These are phyloP conservation scores for Grifola frondosa DNA, from an alignment of 1,284 basidiomycete species.

Conservation along the genomic window DNA sequence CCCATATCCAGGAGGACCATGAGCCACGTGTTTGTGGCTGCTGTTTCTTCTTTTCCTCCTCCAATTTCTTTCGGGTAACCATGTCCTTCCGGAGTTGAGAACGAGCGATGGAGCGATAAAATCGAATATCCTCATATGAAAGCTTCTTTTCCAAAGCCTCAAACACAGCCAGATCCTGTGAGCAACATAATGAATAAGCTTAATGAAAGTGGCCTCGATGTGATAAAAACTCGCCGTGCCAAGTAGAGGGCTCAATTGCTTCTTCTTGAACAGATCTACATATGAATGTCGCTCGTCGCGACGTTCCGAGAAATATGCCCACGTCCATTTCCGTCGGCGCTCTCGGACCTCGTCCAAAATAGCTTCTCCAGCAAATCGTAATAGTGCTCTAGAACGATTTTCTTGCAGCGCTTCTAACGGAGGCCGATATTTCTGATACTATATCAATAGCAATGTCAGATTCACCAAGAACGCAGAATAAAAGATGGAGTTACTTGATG, in stretches of 20 bases:
- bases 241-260: constrained; percentile 54
- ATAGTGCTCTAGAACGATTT: constrained; percentile 72
- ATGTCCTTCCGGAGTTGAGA: constrained; percentile 88
- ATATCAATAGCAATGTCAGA: constrained; percentile 8
- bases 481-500: constrained; percentile 62
- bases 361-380: constrained; percentile 82
- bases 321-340: constrained; percentile 84
- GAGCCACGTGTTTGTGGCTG: constrained; percentile 48
- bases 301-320: constrained; percentile 88
- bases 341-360: constrained; percentile 89
- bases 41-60: constrained; percentile 63
- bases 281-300: constrained; percentile 86
- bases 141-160: constrained; percentile 80
- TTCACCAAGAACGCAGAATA: too few relatives aligned
- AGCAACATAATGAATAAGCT: not conserved
- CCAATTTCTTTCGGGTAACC: constrained; percentile 64
- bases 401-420: constrained; percentile 56
- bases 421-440: constrained; percentile 86
- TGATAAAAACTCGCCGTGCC: constrained; percentile 42
- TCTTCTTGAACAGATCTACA: constrained; percentile 86
- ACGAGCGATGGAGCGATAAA: constrained; percentile 95
- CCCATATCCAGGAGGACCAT: constrained; percentile 90
- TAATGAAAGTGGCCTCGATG: not conserved
- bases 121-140: constrained; percentile 94
- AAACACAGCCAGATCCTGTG: constrained; percentile 65